Conservation (phyloP, 805 yeast species). For the Yarrowia divulgata region DNA sequence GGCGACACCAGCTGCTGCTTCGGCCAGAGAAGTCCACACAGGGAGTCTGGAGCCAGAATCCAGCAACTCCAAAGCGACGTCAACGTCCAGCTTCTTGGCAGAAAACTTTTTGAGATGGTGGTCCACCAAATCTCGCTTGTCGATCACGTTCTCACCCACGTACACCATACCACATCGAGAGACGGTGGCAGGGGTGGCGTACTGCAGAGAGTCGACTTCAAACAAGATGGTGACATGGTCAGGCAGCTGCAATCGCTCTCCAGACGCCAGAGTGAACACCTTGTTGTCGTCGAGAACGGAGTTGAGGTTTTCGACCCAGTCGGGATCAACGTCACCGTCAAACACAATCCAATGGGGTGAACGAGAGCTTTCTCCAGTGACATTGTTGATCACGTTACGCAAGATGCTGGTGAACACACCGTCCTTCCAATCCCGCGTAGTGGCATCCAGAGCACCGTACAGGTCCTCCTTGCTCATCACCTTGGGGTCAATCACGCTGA, state of each 20-base stretch:
- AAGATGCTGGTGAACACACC: constrained; percentile 78
- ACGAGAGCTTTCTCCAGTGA: constrained; percentile 61
- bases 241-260: constrained; percentile 80
- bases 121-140: constrained; percentile 44
- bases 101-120: constrained; percentile 43
- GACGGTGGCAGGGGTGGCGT: constrained; percentile 89
- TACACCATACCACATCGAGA: constrained; percentile 92
- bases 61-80: constrained; percentile 5
- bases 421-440: constrained; percentile 92
- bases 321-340: constrained; percentile 94
- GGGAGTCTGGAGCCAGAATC: constrained; percentile 19
- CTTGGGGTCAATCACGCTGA: constrained; percentile 73
- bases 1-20: constrained; percentile 10
- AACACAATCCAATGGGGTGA: constrained; percentile 78
- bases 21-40: constrained; percentile 5
- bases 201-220: constrained; percentile 70
- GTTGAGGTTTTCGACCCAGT: constrained; percentile 90
- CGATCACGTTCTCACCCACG: constrained; percentile 56
- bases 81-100: constrained; percentile 4
- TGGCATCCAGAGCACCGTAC: constrained; percentile 73
- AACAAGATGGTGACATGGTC: constrained; percentile 69
- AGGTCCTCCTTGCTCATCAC: constrained; percentile 69
- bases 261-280: constrained; percentile 82
- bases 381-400: constrained; percentile 61
- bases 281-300: constrained; percentile 91